Evolutionary conservation across 768 basidiomycete genomes (phyloP).

Genomic region (Nidula microcarpa): DNA sequence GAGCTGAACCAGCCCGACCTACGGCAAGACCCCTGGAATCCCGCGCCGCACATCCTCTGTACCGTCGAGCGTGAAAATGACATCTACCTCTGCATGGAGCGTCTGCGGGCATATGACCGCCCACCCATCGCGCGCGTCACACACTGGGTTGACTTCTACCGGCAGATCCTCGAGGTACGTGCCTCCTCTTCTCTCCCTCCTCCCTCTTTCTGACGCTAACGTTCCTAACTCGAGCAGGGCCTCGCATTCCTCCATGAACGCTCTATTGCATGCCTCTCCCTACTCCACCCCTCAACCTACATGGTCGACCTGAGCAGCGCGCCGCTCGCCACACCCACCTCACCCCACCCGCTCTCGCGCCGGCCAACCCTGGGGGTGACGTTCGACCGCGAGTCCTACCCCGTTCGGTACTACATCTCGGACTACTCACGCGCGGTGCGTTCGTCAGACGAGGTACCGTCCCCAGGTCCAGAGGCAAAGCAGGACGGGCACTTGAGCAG

Average conservation of each 20-base stretch:
- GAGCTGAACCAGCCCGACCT: conserved; percentile 40
- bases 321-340: conserved; percentile 5
- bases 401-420: conserved; percentile 35
- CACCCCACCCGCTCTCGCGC: not conserved
- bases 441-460: too few relatives aligned
- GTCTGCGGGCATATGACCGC: conserved; percentile 38
- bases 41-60: conserved; percentile 41
- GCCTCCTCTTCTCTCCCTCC: not conserved
- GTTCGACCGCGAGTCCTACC: conserved; percentile 32
- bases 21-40: conserved; percentile 53
- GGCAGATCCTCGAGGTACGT: conserved; percentile 46
- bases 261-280: conserved; percentile 30
- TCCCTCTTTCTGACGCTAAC: not conserved
- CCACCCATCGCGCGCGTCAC: conserved; percentile 43
- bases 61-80: conserved; percentile 37
- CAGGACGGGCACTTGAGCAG: too few relatives aligned
- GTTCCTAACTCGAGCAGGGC: conserved; percentile 20
- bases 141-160: conserved; percentile 48
- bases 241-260: conserved; percentile 48
- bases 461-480: too few relatives aligned
- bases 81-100: conserved; percentile 41
- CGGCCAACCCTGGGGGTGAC: not conserved
- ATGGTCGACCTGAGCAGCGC: conserved; percentile 42
- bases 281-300: conserved; percentile 28
- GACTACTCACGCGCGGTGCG: conserved; percentile 17